Evolutionary conservation across 2,329 filamentous ascomycete genomes (phyloP).

Genomic region (Trichoderma hamatum): DNA sequence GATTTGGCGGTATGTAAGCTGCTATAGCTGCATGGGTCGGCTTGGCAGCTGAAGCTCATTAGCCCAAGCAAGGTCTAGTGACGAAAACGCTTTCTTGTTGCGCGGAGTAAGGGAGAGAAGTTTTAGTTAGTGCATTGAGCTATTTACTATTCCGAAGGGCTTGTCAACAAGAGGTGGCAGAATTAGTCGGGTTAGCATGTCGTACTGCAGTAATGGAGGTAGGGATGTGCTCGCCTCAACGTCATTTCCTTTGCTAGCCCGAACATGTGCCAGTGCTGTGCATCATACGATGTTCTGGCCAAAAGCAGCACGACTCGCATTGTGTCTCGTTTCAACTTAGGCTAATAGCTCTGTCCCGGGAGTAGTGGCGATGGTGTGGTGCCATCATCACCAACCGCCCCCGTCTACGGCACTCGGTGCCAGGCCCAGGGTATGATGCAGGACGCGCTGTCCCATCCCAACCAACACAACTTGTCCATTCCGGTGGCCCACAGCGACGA

Average conservation of each 20-base stretch:
- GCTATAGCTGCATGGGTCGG: neutral
- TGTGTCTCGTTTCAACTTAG: neutral
- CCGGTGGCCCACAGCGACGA: neutral
- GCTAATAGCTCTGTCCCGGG: constrained; percentile 8
- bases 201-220: too few species aligned
- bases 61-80: neutral
- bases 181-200: too few species aligned
- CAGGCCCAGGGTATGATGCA: constrained; percentile 8
- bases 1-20: neutral
- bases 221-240: neutral
- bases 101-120: neutral
- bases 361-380: constrained; percentile 11
- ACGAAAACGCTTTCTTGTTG: neutral
- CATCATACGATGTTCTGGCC: constrained; percentile 17
- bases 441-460: constrained; percentile 7
- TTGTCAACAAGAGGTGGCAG: neutral
- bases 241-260: constrained; percentile 2
- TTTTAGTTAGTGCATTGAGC: constrained; percentile 4
- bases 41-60: constrained; percentile 12
- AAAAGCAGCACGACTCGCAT: constrained; percentile 1
- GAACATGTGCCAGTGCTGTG: neutral
- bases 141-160: neutral
- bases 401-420: too few species aligned
- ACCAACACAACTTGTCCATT: neutral
- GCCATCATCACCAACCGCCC: neutral